phyloP scores from a whole-genome alignment of 495 filamentous ascomycete genomes.

The Aspergillus kassunensis region DNA sequence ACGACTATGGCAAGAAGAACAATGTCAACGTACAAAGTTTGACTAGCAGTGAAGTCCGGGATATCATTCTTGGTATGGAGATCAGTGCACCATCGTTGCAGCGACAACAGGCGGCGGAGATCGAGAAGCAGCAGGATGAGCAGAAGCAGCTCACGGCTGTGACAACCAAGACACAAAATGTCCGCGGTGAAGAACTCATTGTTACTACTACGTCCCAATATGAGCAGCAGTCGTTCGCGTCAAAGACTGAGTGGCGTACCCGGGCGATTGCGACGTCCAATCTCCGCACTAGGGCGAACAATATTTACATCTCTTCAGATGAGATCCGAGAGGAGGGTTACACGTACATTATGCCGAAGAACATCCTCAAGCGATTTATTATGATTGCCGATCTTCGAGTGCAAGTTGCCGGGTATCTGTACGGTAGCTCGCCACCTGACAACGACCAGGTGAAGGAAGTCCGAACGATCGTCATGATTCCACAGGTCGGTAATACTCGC shows the following conservation, averaged over 20 bases:
- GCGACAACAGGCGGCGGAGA: constrained; percentile 96
- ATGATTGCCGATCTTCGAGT: constrained; percentile 95
- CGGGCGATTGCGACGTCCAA: constrained; percentile 95
- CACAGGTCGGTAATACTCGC: constrained; percentile 90
- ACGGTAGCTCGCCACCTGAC: constrained; percentile 87
- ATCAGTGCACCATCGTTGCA: constrained; percentile 98
- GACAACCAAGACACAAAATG: constrained; percentile 97
- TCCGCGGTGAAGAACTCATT: constrained; percentile 96
- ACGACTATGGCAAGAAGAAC: constrained; percentile 99
- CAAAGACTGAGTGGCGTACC: constrained; percentile 98
- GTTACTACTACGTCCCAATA: constrained; percentile 97
- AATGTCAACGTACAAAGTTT: constrained; percentile 97
- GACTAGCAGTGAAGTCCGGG: constrained; percentile 93
- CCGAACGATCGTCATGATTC: constrained; percentile 92
- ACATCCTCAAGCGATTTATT: constrained; percentile 97
- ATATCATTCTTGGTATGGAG: constrained; percentile 99
- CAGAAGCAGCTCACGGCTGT: constrained; percentile 95
- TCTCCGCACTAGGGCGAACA: constrained; percentile 89
- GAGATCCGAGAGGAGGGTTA: constrained; percentile 80
- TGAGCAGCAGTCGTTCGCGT: constrained; percentile 95
- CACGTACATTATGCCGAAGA: constrained; percentile 98
- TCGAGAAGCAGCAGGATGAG: constrained; percentile 98
- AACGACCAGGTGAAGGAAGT: constrained; percentile 98
- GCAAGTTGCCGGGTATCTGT: constrained; percentile 93
- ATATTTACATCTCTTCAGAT: constrained; percentile 96